Evolutionary conservation across 208 protist genomes (phyloP).

Genomic region (Zelonia costaricensis): DNA sequence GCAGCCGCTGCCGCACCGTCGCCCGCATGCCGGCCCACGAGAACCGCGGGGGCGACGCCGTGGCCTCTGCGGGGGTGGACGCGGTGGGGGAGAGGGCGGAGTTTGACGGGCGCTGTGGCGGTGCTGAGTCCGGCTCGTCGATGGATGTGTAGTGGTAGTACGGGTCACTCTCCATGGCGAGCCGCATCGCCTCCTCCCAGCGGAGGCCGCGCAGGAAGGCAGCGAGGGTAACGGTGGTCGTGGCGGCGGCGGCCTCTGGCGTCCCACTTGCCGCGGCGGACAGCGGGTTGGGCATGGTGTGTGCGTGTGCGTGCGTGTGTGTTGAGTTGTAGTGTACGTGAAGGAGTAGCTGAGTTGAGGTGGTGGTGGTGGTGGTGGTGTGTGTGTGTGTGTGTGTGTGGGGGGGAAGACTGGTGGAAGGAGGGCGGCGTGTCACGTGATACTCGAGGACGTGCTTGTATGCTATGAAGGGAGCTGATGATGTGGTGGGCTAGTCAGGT

Average conservation of each 20-base stretch:
- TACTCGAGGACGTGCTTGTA: too few relatives aligned
- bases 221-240: neutral
- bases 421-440: too few relatives aligned
- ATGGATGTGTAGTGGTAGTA: constrained; percentile 37
- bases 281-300: neutral
- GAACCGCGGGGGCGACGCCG: neutral
- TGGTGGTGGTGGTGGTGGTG: too few relatives aligned
- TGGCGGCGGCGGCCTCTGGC: neutral
- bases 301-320: neutral
- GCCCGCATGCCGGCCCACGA: neutral
- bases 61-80: too few relatives aligned
- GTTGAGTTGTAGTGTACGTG: neutral
- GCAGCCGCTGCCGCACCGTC: neutral
- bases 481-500: too few relatives aligned
- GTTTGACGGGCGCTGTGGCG: too few relatives aligned
- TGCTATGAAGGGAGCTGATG: too few relatives aligned
- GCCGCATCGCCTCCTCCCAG: constrained; percentile 20
- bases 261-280: neutral
- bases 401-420: too few relatives aligned
- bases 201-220: constrained; percentile 5
- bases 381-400: neutral
- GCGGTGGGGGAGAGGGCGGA: too few relatives aligned
- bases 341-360: neutral
- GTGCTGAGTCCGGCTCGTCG: too few relatives aligned
- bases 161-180: constrained; percentile 24